phyloP scores from a whole-genome alignment of 495 filamentous ascomycete species.

The Arthonia radiata region DNA sequence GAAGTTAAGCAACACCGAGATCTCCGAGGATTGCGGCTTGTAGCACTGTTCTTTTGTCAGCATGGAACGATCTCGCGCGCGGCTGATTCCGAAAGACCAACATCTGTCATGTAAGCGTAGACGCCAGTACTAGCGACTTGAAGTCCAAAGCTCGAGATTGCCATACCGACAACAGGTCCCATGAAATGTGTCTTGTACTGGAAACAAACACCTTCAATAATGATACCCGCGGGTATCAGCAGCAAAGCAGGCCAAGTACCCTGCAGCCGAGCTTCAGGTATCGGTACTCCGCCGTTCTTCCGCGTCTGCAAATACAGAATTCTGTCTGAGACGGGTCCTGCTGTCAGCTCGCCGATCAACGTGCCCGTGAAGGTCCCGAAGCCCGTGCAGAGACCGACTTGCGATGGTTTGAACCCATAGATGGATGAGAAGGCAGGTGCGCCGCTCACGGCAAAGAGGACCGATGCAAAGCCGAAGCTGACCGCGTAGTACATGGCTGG shows the following conservation, averaged over 20 bases:
- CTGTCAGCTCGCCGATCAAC: constrained; percentile 11
- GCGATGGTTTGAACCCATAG: constrained; percentile 10
- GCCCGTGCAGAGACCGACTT: constrained; percentile 7
- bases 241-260: constrained; percentile 8
- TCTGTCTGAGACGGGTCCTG: constrained; percentile 9
- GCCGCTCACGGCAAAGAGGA: constrained; percentile 11
- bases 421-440: constrained; percentile 6
- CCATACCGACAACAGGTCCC: constrained; percentile 12
- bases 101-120: constrained; percentile 15
- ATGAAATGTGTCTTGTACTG: constrained; percentile 11
- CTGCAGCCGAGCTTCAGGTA: constrained; percentile 9
- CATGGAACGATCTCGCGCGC: too few relatives aligned
- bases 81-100: too few relatives aligned
- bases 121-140: constrained; percentile 13
- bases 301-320: constrained; percentile 7
- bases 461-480: constrained; percentile 9
- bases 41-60: too few relatives aligned
- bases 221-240: constrained; percentile 9
- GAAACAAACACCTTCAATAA: constrained; percentile 13
- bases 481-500: constrained; percentile 10
- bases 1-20: constrained; percentile 18
- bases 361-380: constrained; percentile 10
- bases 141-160: constrained; percentile 13
- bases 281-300: constrained; percentile 5
- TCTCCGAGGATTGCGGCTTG: constrained; percentile 18